A percentile compares a stretch with the other conserved stretches of the same genome.
Evolutionary conservation across 1,284 basidiomycete genomes (phyloP).

Genomic region (Cryptococcus deneoformans): DNA sequence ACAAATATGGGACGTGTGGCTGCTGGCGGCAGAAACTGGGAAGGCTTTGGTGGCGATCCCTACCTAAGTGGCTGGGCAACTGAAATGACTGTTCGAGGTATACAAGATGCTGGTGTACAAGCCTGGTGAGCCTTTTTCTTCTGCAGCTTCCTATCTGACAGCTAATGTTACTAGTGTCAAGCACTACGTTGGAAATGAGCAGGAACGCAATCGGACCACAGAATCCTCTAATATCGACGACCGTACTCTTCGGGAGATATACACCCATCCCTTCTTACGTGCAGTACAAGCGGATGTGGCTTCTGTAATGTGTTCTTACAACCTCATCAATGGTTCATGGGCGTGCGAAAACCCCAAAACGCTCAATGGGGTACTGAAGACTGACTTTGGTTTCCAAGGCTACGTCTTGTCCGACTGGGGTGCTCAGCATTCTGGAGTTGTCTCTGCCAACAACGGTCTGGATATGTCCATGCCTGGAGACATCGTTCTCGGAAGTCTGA

Average conservation of each 20-base stretch:
- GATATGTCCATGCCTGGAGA: slow-evolving; percentile 66
- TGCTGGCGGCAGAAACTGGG: slow-evolving; percentile 75
- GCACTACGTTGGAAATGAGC: slow-evolving; percentile 56
- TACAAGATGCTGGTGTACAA: slow-evolving; percentile 69
- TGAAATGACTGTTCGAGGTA: slow-evolving; percentile 69
- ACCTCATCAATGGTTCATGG: slow-evolving; percentile 59
- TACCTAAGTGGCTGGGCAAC: slow-evolving; percentile 66
- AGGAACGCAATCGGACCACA: slow-evolving; percentile 46
- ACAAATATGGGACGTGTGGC: slow-evolving; percentile 58
- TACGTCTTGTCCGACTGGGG: slow-evolving; percentile 67
- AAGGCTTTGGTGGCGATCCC: slow-evolving; percentile 68
- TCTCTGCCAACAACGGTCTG: slow-evolving; percentile 59
- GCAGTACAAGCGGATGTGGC: slow-evolving; percentile 69
- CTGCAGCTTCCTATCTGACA: background rate
- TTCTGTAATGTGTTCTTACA: slow-evolving; percentile 74
- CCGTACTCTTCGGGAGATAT: slow-evolving; percentile 57
- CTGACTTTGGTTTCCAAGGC: slow-evolving; percentile 74
- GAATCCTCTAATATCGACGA: slow-evolving; percentile 72
- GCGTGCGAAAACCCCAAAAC: slow-evolving; percentile 66
- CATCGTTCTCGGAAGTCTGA: slow-evolving; percentile 51
- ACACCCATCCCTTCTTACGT: slow-evolving; percentile 59
- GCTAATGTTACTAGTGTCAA: slow-evolving; percentile 55
- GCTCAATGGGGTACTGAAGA: slow-evolving; percentile 68
- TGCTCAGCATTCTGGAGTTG: slow-evolving; percentile 57
- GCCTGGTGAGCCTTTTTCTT: slow-evolving; percentile 37